These are phyloP conservation scores for Boletus subcaerulescens DNA, from an alignment of 768 basidiomycete species.

Conservation along the genomic window DNA sequence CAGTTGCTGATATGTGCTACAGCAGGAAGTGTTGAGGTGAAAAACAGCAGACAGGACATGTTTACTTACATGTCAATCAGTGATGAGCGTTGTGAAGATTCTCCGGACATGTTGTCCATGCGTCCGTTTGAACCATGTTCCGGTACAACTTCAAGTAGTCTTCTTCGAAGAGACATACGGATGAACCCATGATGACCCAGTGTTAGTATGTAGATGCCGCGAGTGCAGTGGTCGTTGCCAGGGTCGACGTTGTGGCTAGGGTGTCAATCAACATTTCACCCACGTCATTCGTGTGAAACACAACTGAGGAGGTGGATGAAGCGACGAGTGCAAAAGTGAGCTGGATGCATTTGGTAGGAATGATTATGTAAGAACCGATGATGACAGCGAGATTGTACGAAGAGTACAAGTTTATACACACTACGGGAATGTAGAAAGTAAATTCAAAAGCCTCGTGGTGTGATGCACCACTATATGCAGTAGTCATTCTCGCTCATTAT, in stretches of 20 bases:
- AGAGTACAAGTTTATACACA: too few relatives aligned
- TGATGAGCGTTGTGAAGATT: conserved; percentile 60
- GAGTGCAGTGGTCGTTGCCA: conserved; percentile 33
- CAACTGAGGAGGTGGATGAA: too few relatives aligned
- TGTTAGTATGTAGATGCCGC: conserved; percentile 26
- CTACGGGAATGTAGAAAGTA: too few relatives aligned
- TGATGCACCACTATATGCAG: too few relatives aligned
- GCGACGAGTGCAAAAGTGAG: too few relatives aligned
- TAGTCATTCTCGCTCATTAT: too few relatives aligned
- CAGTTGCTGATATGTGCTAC: conserved; percentile 63
- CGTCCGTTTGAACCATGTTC: conserved; percentile 2
- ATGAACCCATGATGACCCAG: conserved; percentile 50
- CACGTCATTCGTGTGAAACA: too few relatives aligned
- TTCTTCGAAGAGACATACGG: conserved; percentile 63
- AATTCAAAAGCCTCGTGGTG: too few relatives aligned
- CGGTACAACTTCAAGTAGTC: conserved; percentile 4
- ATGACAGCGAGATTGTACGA: too few relatives aligned
- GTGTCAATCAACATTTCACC: too few relatives aligned
- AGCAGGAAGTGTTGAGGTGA: not conserved
- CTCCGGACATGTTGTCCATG: conserved; percentile 37
- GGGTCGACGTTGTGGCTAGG: conserved; percentile 24
- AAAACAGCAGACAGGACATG: not conserved
- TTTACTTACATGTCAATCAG: conserved; percentile 60
- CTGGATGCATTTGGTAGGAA: too few relatives aligned
- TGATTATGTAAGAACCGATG: too few relatives aligned